Conservation (phyloP, 768 basidiomycete genomes). For the Lentinula lateritia region DNA sequence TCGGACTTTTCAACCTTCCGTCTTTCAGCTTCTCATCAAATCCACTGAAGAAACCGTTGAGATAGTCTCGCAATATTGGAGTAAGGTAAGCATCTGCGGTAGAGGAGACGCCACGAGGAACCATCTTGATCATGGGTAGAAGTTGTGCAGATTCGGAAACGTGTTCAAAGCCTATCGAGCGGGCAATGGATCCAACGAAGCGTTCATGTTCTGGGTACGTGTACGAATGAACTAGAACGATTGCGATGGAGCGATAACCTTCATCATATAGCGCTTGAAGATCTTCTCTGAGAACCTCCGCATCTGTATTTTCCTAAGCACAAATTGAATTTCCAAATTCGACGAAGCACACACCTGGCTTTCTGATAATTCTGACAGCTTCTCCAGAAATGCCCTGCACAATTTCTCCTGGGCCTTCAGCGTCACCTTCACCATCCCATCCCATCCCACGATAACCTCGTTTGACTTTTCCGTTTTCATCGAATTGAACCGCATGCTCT, state of each 20-base stretch:
- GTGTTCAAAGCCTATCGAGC: conserved; percentile 80
- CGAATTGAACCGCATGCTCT: conserved; percentile 71
- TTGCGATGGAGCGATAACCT: conserved; percentile 87
- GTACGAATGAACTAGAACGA: conserved; percentile 89
- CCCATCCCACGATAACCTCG: conserved; percentile 74
- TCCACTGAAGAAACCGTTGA: conserved; percentile 87
- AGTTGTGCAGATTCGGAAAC: conserved; percentile 84
- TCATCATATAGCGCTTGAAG: conserved; percentile 66
- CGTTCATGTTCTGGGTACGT: conserved; percentile 86
- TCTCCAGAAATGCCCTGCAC: conserved; percentile 84
- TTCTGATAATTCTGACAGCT: conserved; percentile 76
- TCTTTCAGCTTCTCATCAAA: conserved; percentile 74
- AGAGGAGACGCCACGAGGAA: conserved; percentile 86
- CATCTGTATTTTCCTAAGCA: conserved; percentile 34
- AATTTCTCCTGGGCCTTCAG: conserved; percentile 77
- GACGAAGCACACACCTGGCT: conserved; percentile 44
- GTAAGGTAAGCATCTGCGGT: conserved; percentile 96
- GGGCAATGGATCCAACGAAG: conserved; percentile 65
- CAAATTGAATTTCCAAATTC: not conserved
- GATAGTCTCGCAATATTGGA: conserved; percentile 76
- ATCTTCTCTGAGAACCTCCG: conserved; percentile 46
- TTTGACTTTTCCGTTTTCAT: conserved; percentile 59
- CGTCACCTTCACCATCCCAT: conserved; percentile 64
- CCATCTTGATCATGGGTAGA: conserved; percentile 95
- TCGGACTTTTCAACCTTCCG: conserved; percentile 49